These are phyloP conservation scores for Macadamia tetraphylla DNA, from an alignment of 164 flowering plant genomes.

Conservation along the genomic window DNA sequence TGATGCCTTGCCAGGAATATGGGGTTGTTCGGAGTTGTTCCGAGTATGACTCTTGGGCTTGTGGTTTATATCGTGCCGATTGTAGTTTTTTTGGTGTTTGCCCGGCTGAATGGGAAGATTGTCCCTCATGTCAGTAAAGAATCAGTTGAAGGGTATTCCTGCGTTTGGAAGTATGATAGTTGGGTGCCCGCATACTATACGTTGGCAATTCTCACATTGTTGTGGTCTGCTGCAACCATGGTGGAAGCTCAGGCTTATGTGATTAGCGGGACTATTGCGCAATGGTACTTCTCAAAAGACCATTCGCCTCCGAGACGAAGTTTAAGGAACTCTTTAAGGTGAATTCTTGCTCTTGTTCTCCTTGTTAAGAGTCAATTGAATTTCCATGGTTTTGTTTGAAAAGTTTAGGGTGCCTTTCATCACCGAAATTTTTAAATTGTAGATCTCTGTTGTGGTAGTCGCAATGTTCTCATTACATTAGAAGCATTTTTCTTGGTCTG, in stretches of 20 bases:
- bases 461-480: no score
- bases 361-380: no score
- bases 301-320: constrained; percentile 42
- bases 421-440: no score
- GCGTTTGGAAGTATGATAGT: constrained; percentile 85
- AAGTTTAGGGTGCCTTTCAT: no score
- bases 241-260: constrained; percentile 78
- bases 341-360: constrained; percentile 5
- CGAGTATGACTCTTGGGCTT: constrained; percentile 53
- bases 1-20: constrained; percentile 64
- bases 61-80: constrained; percentile 64
- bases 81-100: constrained; percentile 78
- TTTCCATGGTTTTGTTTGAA: no score
- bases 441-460: no score
- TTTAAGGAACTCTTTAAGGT: constrained; percentile 85
- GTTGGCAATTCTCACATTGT: constrained; percentile 77
- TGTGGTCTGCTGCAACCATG: constrained; percentile 76
- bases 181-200: constrained; percentile 96
- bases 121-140: constrained; percentile 32
- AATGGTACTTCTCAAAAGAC: constrained; percentile 91
- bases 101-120: constrained; percentile 72
- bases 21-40: constrained; percentile 65
- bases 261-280: constrained; percentile 79
- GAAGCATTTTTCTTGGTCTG: no score
- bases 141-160: constrained; percentile 39